Base-by-base conservation (phyloP, 2,329 filamentous ascomycete species). In the Ceratocystis variospora region DNA sequence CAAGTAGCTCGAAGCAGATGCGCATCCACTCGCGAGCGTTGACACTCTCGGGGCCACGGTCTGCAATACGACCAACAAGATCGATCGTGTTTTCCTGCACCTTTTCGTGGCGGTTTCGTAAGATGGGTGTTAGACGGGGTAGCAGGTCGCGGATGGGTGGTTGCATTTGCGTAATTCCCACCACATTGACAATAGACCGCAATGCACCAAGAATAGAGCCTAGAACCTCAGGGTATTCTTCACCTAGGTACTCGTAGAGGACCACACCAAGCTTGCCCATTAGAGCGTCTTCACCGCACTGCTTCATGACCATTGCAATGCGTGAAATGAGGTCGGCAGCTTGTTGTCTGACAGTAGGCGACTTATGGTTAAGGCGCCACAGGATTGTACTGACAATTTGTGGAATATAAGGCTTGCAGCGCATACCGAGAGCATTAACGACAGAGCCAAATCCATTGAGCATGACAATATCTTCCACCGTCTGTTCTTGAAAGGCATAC, bases 81-180 rank as follows among this genome's bases (percentile, higher is more conserved):
- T 99, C 94, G 72, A 99, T 97, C 0, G 94, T 97, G 76, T 99
- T 99, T 73, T 99, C 94, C 75, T 99, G 94, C 55, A 99, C 95
- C 77, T 99, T 99, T 74, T 99, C 94, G 78, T 99, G 94, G 70
- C 94, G 88, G 77, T 99, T 99, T 74, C 94, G 90, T 65, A 99
- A 82, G 74, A 99, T 99, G n/a, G 94, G 94, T 0, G 94, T 99
- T 44, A 99, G 84, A 50, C 94, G 90, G 17, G 94, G 94, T 8
- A 99, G 83, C 37, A 99, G 81, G 74, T 99, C 95, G 74, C 93
- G 93, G 79, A 99, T 97, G 1, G 94, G 93, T 15, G 94, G 94
- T 73, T 97, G 92, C 93, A 97, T 97, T 76, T 95, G 90, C 72
- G 89, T 88, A 78, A 99, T 96, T 77, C 94, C 94, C 44, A 99